A percentile compares a stretch with the other conserved stretches of the same genome.
Evolutionary conservation across 495 filamentous ascomycete genomes (phyloP).

Genomic region (Penicillium egyptiacum): DNA sequence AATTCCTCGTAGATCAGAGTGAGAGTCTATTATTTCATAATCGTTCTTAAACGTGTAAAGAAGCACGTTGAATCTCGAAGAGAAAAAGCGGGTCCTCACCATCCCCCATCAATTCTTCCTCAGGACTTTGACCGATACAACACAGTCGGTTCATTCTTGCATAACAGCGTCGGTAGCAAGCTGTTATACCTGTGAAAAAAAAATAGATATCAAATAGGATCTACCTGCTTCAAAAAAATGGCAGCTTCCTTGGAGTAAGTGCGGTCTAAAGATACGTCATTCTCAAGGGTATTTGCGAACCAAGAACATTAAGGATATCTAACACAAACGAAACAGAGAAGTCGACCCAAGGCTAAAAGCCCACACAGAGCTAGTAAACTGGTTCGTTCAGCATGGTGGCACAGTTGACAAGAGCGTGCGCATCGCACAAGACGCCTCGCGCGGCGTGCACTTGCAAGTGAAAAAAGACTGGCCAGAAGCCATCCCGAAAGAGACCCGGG

Average conservation of each 20-base stretch:
- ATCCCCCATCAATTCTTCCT: conserved; percentile 15
- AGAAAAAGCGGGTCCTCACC: conserved; percentile 15
- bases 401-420: conserved; percentile 41
- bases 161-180: neutral
- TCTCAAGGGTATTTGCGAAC: neutral
- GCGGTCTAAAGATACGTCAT: neutral
- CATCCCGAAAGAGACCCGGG: conserved; percentile 34
- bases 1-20: neutral
- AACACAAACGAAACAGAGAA: conserved; percentile 13
- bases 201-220: neutral
- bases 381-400: conserved; percentile 46
- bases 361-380: conserved; percentile 39
- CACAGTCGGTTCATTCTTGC: neutral
- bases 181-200: neutral
- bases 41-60: neutral
- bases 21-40: neutral
- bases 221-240: neutral
- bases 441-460: conserved; percentile 51
- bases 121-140: conserved; percentile 4
- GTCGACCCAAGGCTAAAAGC: conserved; percentile 25
- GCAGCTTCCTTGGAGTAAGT: conserved; percentile 7
- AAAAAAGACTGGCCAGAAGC: conserved; percentile 27
- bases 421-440: conserved; percentile 40
- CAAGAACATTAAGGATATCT: conserved; percentile 8
- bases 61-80: neutral